These are phyloP conservation scores for Salix caprea DNA, from an alignment of 345 rosid species.

Conservation along the genomic window DNA sequence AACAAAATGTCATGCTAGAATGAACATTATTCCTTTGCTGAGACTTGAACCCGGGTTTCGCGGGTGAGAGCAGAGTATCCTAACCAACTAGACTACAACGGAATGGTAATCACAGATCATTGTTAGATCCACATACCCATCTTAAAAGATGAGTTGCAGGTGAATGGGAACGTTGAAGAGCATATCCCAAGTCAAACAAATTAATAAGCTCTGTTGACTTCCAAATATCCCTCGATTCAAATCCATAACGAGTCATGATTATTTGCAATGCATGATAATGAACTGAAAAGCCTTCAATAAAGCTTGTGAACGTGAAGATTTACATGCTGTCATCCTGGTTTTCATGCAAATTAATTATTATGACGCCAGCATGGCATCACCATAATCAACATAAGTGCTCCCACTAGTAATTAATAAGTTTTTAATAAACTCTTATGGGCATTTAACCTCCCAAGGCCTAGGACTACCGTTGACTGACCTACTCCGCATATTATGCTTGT, in stretches of 20 bases:
- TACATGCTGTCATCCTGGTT: not conserved
- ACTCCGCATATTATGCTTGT: not conserved
- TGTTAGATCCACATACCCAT: no score
- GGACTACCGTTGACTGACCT: not conserved
- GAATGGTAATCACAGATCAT: no score
- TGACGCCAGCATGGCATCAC: not conserved
- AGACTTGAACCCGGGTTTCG: constrained; percentile 66
- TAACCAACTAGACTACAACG: constrained; percentile 21
- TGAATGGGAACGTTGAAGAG: no score
- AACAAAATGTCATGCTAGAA: no score
- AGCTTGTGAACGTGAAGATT: not conserved
- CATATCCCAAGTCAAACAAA: no score
- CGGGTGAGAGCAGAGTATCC: constrained; percentile 78
- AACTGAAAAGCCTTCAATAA: not conserved
- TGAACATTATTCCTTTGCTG: constrained; percentile 44
- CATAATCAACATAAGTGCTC: not conserved
- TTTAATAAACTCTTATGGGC: not conserved
- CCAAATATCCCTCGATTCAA: not conserved
- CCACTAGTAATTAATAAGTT: not conserved
- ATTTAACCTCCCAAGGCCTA: not conserved
- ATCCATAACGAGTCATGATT: constrained; percentile 4
- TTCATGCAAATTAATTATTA: not conserved
- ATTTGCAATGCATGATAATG: not conserved
- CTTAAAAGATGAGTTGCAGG: no score
- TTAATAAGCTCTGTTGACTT: not conserved